These are phyloP conservation scores for Naganishia onofrii DNA, from an alignment of 768 basidiomycete genomes.

Conservation along the genomic window DNA sequence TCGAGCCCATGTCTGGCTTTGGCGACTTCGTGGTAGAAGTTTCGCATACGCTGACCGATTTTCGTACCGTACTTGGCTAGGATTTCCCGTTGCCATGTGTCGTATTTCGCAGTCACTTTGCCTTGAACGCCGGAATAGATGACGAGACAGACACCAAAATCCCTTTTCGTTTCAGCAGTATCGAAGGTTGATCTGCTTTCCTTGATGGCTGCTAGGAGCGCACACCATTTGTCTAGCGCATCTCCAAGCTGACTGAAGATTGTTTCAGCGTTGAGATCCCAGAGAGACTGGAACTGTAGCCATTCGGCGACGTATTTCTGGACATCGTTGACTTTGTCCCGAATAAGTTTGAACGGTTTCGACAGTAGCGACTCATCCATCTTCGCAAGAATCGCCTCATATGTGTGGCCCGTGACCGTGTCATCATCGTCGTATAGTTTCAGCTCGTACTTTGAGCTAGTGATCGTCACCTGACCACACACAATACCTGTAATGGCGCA, in stretches of 20 bases:
- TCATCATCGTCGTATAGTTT: conserved; percentile 82
- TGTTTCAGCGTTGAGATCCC: conserved; percentile 96
- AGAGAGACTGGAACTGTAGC: conserved; percentile 97
- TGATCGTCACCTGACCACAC: conserved; percentile 79
- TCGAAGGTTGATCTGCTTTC: conserved; percentile 95
- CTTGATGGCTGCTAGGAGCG: conserved; percentile 93
- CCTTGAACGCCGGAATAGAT: conserved; percentile 98
- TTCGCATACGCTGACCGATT: conserved; percentile 92
- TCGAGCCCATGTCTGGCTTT: conserved; percentile 95
- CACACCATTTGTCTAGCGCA: conserved; percentile 88
- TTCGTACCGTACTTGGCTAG: conserved; percentile 86
- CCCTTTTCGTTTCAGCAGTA: conserved; percentile 86
- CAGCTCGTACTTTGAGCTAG: conserved; percentile 95
- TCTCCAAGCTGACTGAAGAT: conserved; percentile 90
- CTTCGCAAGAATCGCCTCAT: conserved; percentile 62
- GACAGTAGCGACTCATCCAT: conserved; percentile 72
- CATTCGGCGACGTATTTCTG: conserved; percentile 92
- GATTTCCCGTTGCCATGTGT: conserved; percentile 95
- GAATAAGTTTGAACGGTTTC: conserved; percentile 79
- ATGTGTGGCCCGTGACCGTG: conserved; percentile 57
- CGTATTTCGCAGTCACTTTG: conserved; percentile 97
- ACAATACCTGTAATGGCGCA: conserved; percentile 61
- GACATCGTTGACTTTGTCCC: conserved; percentile 71
- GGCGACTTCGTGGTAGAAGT: conserved; percentile 87
- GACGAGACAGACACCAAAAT: conserved; percentile 88